phyloP scores from a whole-genome alignment of 2,329 filamentous ascomycete genomes.

The Coniochaeta sp. region DNA sequence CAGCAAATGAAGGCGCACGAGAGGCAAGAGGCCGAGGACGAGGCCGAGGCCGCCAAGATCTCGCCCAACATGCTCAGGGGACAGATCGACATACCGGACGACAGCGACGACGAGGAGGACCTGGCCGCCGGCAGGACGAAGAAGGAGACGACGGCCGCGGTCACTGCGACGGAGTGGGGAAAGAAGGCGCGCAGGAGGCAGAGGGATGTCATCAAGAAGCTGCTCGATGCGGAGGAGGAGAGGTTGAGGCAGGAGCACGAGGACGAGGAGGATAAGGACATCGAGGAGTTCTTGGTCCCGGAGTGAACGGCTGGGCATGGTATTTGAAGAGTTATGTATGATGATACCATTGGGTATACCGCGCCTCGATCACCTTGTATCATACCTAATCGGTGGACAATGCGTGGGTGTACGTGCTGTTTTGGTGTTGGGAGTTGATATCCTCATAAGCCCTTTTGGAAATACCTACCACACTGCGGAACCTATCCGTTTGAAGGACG shows the following conservation, averaged over 20 bases:
- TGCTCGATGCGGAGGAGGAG: constrained; percentile 58
- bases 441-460: no score
- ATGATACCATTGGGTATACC: no score
- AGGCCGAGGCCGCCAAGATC: constrained; percentile 37
- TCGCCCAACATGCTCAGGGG: constrained; percentile 60
- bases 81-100: constrained; percentile 43
- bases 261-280: constrained; percentile 67
- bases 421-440: not conserved
- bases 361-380: no score
- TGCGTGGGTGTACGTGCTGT: no score
- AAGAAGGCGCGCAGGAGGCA: constrained; percentile 64
- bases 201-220: constrained; percentile 57
- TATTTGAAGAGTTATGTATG: no score
- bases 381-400: not conserved
- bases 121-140: constrained; percentile 16
- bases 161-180: constrained; percentile 55
- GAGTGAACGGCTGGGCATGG: not conserved
- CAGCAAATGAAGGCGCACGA: constrained; percentile 58
- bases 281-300: constrained; percentile 58
- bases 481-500: no score
- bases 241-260: constrained; percentile 46
- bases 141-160: constrained; percentile 35
- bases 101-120: constrained; percentile 43
- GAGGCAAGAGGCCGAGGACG: constrained; percentile 41
- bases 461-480: no score